Percentiles rank a stretch among this genome's conserved stretches.
phyloP scores from a whole-genome alignment of 2,329 filamentous ascomycete genomes.

The Ophiostoma sp. region DNA sequence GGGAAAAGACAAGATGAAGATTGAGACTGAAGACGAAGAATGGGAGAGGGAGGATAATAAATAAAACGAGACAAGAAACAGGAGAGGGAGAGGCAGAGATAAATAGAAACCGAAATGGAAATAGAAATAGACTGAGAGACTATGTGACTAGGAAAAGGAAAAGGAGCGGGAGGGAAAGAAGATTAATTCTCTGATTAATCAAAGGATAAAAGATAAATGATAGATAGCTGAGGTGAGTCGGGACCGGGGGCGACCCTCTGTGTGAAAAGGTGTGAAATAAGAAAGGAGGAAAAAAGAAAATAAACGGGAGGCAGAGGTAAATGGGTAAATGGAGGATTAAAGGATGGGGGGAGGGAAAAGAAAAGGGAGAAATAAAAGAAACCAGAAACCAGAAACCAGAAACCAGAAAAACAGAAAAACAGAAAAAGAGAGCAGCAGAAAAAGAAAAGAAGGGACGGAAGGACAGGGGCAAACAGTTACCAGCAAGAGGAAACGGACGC shows the following conservation, averaged over 20 bases:
- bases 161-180: too few relatives aligned
- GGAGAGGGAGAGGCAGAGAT: slow-evolving; percentile 10
- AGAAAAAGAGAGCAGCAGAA: background rate
- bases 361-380: background rate
- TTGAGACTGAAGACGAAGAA: background rate
- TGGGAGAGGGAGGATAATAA: slow-evolving; percentile 18
- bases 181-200: background rate
- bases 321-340: background rate
- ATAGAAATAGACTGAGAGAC: background rate
- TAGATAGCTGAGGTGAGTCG: slow-evolving; percentile 19
- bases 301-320: background rate
- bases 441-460: background rate
- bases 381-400: background rate
- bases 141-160: background rate
- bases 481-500: background rate
- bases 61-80: slow-evolving; percentile 18
- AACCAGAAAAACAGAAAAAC: background rate
- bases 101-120: slow-evolving; percentile 9
- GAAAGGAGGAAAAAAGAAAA: background rate
- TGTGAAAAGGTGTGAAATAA: background rate
- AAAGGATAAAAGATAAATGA: background rate
- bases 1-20: background rate
- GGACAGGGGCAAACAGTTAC: background rate
- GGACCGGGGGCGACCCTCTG: slow-evolving; percentile 22
- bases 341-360: background rate